Evolutionary conservation across 2,329 filamentous ascomycete genomes (phyloP).

Genomic region (Berkeleyomyces basicola): DNA sequence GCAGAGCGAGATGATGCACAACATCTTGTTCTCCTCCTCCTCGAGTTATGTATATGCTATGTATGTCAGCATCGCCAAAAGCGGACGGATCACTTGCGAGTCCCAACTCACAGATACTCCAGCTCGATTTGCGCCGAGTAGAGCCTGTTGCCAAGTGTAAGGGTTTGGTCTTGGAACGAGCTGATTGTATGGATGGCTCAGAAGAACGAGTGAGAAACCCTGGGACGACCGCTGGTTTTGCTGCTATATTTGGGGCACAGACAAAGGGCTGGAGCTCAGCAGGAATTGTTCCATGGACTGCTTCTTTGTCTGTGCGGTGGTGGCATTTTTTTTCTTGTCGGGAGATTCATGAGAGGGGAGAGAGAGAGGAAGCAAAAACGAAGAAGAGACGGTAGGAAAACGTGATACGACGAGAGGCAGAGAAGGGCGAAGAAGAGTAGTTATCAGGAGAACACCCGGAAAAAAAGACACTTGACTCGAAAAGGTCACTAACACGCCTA

Average conservation of each 20-base stretch:
- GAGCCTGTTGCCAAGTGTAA: neutral
- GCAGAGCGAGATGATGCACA: neutral
- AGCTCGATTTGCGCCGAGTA: neutral
- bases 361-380: no score
- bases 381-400: no score
- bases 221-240: neutral
- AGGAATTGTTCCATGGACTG: neutral
- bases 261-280: neutral
- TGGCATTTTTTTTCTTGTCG: neutral
- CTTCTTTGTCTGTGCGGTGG: neutral
- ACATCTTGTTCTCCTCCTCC: neutral
- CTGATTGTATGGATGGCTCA: neutral
- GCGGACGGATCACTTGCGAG: neutral
- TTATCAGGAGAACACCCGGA: no score
- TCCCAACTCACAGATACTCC: neutral
- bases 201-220: neutral
- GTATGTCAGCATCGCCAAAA: neutral
- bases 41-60: neutral
- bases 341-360: no score
- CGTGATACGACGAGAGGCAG: no score
- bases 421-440: no score
- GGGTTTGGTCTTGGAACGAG: neutral
- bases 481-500: neutral
- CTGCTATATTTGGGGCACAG: constrained; percentile 2
- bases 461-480: no score